A percentile compares a stretch with the other conserved stretches of the same genome.
Conservation (phyloP, 192 early-diverging fungal species). For the Linnemannia hyalina region DNA sequence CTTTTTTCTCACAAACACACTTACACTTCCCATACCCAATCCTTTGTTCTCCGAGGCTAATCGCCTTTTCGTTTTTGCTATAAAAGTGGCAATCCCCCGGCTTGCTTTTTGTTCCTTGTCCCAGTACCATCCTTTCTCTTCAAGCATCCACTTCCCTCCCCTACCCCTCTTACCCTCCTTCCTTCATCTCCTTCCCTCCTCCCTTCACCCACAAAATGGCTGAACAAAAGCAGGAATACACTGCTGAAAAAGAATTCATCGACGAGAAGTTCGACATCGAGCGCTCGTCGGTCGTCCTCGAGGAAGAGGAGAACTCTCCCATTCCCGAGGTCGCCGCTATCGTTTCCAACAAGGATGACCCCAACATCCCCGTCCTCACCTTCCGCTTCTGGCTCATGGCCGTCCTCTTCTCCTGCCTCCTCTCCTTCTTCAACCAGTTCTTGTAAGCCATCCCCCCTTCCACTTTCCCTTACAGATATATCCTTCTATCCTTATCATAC, state of each 20-base stretch:
- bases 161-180: slow-evolving; percentile 1
- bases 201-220: slow-evolving; percentile 1
- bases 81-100: not conserved
- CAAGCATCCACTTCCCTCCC: not conserved
- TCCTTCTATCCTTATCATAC: not conserved
- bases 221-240: slow-evolving; percentile 37
- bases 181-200: not conserved
- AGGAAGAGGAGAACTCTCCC: slow-evolving; percentile 52
- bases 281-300: slow-evolving; percentile 41
- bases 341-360: slow-evolving; percentile 59
- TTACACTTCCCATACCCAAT: no score
- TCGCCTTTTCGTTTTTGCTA: no score
- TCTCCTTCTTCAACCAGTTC: slow-evolving; percentile 46
- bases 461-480: not conserved
- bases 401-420: slow-evolving; percentile 31
- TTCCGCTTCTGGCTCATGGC: slow-evolving; percentile 61
- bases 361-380: slow-evolving; percentile 60
- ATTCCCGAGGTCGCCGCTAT: slow-evolving; percentile 53
- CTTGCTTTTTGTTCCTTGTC: slow-evolving; percentile 12
- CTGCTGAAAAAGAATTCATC: slow-evolving; percentile 31
- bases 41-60: no score
- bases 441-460: slow-evolving; percentile 23
- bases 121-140: slow-evolving; percentile 8
- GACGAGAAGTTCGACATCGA: slow-evolving; percentile 48
- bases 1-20: no score